A percentile compares a stretch with the other conserved stretches of the same genome.
phyloP scores from a whole-genome alignment of 1,284 basidiomycete species.

The Ceratobasidium theobromae region DNA sequence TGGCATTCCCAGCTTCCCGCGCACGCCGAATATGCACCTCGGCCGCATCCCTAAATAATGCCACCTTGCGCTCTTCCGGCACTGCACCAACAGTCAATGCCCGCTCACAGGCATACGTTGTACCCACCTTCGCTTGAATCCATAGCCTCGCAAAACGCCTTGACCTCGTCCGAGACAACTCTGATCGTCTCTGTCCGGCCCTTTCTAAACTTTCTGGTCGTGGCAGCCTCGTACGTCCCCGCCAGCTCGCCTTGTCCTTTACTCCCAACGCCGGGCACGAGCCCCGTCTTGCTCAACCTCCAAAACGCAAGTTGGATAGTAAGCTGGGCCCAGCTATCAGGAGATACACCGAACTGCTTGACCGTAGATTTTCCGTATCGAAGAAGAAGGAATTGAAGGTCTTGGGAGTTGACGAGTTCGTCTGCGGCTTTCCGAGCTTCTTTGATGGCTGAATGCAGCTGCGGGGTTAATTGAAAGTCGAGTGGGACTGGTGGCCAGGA shows the following conservation, averaged over 20 bases:
- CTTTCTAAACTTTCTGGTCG: slow-evolving; percentile 79
- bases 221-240: slow-evolving; percentile 87
- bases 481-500: slow-evolving; percentile 46
- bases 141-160: slow-evolving; percentile 76
- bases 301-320: slow-evolving; percentile 83
- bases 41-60: slow-evolving; percentile 64
- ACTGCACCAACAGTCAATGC: neutral
- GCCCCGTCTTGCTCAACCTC: slow-evolving; percentile 50
- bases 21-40: slow-evolving; percentile 72
- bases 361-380: slow-evolving; percentile 85
- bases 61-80: slow-evolving; percentile 51
- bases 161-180: slow-evolving; percentile 69
- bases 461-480: slow-evolving; percentile 64
- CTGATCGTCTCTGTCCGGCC: slow-evolving; percentile 88
- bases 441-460: slow-evolving; percentile 53
- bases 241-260: slow-evolving; percentile 47
- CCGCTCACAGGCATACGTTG: neutral
- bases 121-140: slow-evolving; percentile 48
- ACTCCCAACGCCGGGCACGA: slow-evolving; percentile 40
- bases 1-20: slow-evolving; percentile 65
- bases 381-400: slow-evolving; percentile 66
- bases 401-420: slow-evolving; percentile 66
- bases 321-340: slow-evolving; percentile 94
- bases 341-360: slow-evolving; percentile 80
- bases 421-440: slow-evolving; percentile 59